phyloP scores from a whole-genome alignment of 2,329 filamentous ascomycete species.

The Harringtonia aguacate region DNA sequence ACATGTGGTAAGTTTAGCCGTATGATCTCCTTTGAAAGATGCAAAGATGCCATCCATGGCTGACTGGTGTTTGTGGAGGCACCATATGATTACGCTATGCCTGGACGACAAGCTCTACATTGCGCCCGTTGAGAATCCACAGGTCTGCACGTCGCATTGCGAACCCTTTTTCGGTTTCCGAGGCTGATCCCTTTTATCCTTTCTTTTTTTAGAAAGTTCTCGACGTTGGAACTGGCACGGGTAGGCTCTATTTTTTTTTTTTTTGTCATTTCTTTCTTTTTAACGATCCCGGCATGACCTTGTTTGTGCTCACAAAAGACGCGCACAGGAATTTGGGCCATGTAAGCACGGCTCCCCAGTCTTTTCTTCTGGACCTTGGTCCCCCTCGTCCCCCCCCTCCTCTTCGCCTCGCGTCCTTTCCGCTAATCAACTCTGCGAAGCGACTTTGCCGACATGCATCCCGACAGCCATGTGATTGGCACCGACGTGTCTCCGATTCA shows the following conservation, averaged over 20 bases:
- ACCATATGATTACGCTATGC: constrained; percentile 15
- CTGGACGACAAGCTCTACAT: constrained; percentile 15
- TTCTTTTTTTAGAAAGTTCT: constrained; percentile 1
- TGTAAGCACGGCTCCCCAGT: no score
- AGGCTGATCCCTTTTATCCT: background rate
- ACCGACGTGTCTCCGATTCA: constrained; percentile 48
- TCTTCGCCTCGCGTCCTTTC: no score
- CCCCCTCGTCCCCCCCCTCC: background rate
- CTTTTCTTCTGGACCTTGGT: background rate
- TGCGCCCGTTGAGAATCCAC: constrained; percentile 13
- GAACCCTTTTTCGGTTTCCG: background rate
- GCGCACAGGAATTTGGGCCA: constrained; percentile 21
- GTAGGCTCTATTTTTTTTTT: background rate
- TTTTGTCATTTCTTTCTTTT: no score
- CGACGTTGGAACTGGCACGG: constrained; percentile 5
- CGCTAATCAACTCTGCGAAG: constrained; percentile 24
- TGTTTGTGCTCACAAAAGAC: no score
- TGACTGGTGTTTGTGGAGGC: no score
- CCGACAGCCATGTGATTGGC: constrained; percentile 34
- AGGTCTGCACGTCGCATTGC: background rate
- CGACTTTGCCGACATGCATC: constrained; percentile 33
- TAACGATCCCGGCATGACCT: no score
- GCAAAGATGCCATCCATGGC: no score
- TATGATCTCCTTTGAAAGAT: no score
- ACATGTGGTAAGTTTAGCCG: constrained; percentile 16